Conservation (phyloP, 164 flowering plant genomes). For the Amborella trichopoda region DNA sequence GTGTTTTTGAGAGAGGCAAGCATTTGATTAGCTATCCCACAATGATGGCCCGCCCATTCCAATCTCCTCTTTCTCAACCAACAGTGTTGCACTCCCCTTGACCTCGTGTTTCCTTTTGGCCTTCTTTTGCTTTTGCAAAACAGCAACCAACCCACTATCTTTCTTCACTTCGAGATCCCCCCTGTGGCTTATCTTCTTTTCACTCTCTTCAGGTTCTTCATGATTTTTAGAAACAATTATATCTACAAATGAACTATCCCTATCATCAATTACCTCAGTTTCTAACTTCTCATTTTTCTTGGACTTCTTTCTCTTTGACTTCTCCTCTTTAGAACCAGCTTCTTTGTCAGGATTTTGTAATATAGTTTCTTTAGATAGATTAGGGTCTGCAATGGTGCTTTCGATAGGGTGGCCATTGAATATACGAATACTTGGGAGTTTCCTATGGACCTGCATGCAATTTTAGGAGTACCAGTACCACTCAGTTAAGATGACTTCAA, state of each 20-base stretch:
- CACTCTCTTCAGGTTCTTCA: conserved; percentile 2
- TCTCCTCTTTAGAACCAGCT: conserved; percentile 1
- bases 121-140: conserved; percentile 38
- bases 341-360: conserved; percentile 6
- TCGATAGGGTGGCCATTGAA: conserved; percentile 53
- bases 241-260: conserved; percentile 46
- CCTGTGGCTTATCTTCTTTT: conserved; percentile 10
- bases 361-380: conserved; percentile 5
- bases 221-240: conserved; percentile 19
- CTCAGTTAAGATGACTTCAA: background rate
- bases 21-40: conserved; percentile 41
- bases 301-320: conserved; percentile 7
- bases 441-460: conserved; percentile 39
- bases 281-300: conserved; percentile 7
- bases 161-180: conserved; percentile 8
- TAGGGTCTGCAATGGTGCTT: conserved; percentile 13
- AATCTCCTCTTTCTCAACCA: conserved; percentile 26
- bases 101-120: conserved; percentile 8
- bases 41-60: conserved; percentile 81
- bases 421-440: conserved; percentile 49
- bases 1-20: too few relatives aligned
- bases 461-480: background rate
- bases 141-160: conserved; percentile 18
- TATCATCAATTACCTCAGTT: conserved; percentile 45
- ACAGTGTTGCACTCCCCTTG: conserved; percentile 7